These are phyloP conservation scores for Cinnamomum micranthum DNA, from an alignment of 164 flowering plant species.

Conservation along the genomic window DNA sequence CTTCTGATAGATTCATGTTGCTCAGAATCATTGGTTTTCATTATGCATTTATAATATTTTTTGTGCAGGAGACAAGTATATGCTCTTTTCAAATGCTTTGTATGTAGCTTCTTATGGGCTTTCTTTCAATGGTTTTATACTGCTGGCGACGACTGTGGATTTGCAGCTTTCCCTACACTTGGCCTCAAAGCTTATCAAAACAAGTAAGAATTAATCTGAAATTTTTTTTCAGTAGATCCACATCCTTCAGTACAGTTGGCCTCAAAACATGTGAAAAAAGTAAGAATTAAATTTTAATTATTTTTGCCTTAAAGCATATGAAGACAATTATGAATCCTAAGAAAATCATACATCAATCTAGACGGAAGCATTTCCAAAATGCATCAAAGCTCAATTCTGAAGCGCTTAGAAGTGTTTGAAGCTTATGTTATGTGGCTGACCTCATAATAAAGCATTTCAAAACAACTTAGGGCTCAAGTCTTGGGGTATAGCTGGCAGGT, in stretches of 20 bases:
- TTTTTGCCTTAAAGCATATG: neutral
- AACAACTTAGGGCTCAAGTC: too few species aligned
- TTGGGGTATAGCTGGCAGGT: too few species aligned
- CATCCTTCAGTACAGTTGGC: too few species aligned
- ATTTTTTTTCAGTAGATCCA: too few species aligned
- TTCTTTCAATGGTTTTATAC: conserved; percentile 35
- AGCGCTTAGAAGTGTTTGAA: too few species aligned
- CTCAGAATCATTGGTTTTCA: neutral
- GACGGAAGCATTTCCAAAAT: too few species aligned
- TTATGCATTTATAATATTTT: neutral
- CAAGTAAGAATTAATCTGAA: neutral
- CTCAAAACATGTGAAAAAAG: too few species aligned
- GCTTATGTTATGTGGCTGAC: too few species aligned
- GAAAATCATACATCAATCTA: too few species aligned
- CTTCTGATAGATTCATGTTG: neutral
- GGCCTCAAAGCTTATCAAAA: conserved; percentile 20
- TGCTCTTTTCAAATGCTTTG: conserved; percentile 16
- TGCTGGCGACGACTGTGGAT: conserved; percentile 27
- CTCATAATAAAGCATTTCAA: too few species aligned
- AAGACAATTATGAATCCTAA: neutral
- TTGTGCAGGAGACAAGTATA: conserved; percentile 22
- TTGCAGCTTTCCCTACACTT: conserved; percentile 21
- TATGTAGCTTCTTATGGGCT: conserved; percentile 22
- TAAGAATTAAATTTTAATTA: too few species aligned
- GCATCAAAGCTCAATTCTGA: too few species aligned